A percentile compares a stretch with the other conserved stretches of the same genome.
Conservation (phyloP, 2,329 filamentous ascomycete species). For the Orbilia javanica region DNA sequence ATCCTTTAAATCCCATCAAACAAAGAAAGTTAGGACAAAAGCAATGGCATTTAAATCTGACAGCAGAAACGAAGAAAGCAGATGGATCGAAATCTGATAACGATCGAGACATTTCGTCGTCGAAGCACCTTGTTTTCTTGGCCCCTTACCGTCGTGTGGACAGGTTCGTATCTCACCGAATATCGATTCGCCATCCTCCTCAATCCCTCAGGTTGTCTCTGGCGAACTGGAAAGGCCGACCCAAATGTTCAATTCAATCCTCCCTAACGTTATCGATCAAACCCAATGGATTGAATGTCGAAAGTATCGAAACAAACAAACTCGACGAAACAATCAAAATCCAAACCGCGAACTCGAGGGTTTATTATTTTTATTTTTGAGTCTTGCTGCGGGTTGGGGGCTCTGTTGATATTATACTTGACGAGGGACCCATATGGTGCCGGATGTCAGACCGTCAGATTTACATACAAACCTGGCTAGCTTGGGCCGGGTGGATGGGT, state of each 20-base stretch:
- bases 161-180: constrained; percentile 59
- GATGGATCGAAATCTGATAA: constrained; percentile 11
- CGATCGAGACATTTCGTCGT: constrained; percentile 20
- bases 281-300: constrained; percentile 5
- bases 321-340: constrained; percentile 14
- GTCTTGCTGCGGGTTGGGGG: neutral
- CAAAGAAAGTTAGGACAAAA: constrained; percentile 3
- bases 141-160: constrained; percentile 56
- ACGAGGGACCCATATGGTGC: neutral
- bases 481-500: constrained; percentile 10
- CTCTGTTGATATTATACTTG: constrained; percentile 47
- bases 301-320: constrained; percentile 7
- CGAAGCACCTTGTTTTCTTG: constrained; percentile 33
- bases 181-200: constrained; percentile 45
- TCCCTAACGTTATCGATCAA: constrained; percentile 1
- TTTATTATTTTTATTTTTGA: no score
- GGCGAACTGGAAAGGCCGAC: neutral
- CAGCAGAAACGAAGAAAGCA: constrained; percentile 33
- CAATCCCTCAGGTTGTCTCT: neutral
- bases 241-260: neutral
- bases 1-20: constrained; percentile 26
- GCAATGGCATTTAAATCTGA: neutral
- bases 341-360: constrained; percentile 15
- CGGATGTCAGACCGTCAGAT: constrained; percentile 17
- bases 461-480: constrained; percentile 10